Base-by-base conservation (phyloP, 805 yeast genomes). In the Priceomyces castillae region DNA sequence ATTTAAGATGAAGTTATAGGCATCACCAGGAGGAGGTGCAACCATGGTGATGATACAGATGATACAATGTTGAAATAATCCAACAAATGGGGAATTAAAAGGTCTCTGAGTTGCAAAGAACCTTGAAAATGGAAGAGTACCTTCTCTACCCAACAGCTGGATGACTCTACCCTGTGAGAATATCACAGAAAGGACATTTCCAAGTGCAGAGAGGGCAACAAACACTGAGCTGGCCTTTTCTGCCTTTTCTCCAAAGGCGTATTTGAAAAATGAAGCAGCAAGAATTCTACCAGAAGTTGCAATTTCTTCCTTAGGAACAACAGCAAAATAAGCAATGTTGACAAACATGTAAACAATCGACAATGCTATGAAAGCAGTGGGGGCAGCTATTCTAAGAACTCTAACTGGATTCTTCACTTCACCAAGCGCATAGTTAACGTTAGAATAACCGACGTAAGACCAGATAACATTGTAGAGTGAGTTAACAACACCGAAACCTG, bases 1-100 rank as follows among this genome's bases (percentile, higher is more conserved):
- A 64, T 88, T 86, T 62, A 85, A 61, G 52, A 87, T 80, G 60
- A 88, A 84, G 62, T 85, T 84, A 69, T 86, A 87, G 38, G 95
- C 95, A 58, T 86, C 95, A 44, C 94, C 95, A 19, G 90, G 86
- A 15, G 94, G 92, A 34, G 70, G 70, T 3, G 92, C 94, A 37
- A 86, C 57, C 47, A 88, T 79, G 39, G 89, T 81, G 41, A 87
- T 71, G 33, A 84, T 64, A 67, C 90, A 85, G 14, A 86, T 82
- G 37, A 82, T 62, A 79, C 87, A 86, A 59, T 87, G 95, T 61
- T 84, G 84, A 53, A 82, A 71, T 41, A 87, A 68, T 40, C 92
- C 95, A 34, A 81, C 77, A 49, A 79, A 64, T 35, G 95, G 95
- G 2, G 94, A 73, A 52, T 76, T 77, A 63, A 85, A 84, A 3